phyloP scores from a whole-genome alignment of 2,329 filamentous ascomycete genomes.

The Albifimbria verrucaria region DNA sequence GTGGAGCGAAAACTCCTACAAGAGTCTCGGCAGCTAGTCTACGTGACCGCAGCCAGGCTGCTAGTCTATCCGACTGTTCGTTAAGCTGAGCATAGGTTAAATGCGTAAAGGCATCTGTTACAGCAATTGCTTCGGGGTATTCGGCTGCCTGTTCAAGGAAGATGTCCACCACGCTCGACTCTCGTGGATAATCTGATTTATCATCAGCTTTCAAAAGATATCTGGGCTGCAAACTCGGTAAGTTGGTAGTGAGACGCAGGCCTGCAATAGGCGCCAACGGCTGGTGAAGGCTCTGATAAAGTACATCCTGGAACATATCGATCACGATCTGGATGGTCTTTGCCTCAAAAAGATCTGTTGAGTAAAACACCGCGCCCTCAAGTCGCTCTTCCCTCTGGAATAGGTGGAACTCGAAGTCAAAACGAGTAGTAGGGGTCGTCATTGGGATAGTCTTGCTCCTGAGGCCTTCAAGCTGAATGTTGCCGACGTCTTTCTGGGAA shows the following conservation, averaged over 20 bases:
- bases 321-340: slow-evolving; percentile 9
- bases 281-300: slow-evolving; percentile 4
- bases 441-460: slow-evolving; percentile 4
- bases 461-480: slow-evolving; percentile 8
- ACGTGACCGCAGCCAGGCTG: background rate
- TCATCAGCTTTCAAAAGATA: slow-evolving; percentile 3
- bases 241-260: slow-evolving; percentile 4
- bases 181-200: slow-evolving; percentile 6
- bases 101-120: slow-evolving; percentile 2
- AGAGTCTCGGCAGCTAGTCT: slow-evolving; percentile 5
- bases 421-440: slow-evolving; percentile 4
- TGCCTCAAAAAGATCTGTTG: slow-evolving; percentile 10
- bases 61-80: slow-evolving; percentile 3
- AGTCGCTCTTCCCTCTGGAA: slow-evolving; percentile 5
- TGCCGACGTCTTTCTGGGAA: slow-evolving; percentile 2
- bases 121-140: slow-evolving; percentile 4
- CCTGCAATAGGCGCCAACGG: background rate
- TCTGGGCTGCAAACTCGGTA: slow-evolving; percentile 5
- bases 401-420: slow-evolving; percentile 14
- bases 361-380: slow-evolving; percentile 5
- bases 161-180: slow-evolving; percentile 7
- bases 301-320: slow-evolving; percentile 8
- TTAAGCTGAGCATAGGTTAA: slow-evolving; percentile 9
- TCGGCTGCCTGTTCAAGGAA: slow-evolving; percentile 4
- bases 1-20: slow-evolving; percentile 8